Evolutionary conservation across 352 stramenopile species (phyloP).

Genomic region (Pythium chondricola): DNA sequence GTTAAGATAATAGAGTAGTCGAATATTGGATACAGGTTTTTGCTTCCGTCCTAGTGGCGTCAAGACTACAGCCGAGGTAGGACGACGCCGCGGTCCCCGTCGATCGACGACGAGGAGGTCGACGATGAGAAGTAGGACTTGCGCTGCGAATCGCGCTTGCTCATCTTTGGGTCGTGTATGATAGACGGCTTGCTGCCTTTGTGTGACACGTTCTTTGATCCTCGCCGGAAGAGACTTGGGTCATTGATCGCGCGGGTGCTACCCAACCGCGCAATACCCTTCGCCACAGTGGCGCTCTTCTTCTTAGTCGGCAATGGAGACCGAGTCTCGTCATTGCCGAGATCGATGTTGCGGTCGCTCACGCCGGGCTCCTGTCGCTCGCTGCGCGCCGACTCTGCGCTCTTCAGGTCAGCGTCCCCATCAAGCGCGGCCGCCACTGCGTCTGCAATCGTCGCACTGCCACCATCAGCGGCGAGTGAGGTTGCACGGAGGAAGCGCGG

Average conservation of each 20-base stretch:
- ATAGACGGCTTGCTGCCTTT: slow-evolving; percentile 22
- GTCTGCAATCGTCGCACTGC: slow-evolving; percentile 26
- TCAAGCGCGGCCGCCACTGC: slow-evolving; percentile 32
- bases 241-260: slow-evolving; percentile 40
- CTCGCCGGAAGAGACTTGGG: slow-evolving; percentile 24
- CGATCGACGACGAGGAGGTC: slow-evolving; percentile 20
- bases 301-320: slow-evolving; percentile 44
- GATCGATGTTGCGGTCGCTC: slow-evolving; percentile 15
- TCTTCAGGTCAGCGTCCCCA: slow-evolving; percentile 11
- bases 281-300: slow-evolving; percentile 30
- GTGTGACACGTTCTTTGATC: slow-evolving; percentile 40
- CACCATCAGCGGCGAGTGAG: slow-evolving; percentile 14
- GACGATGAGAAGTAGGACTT: slow-evolving; percentile 24
- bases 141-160: slow-evolving; percentile 40
- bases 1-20: slow-evolving; percentile 25
- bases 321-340: slow-evolving; percentile 34
- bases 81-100: slow-evolving; percentile 33
- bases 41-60: too few relatives aligned
- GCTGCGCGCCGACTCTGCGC: slow-evolving; percentile 7
- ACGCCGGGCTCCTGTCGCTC: slow-evolving; percentile 19
- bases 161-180: slow-evolving; percentile 21
- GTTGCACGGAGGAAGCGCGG: slow-evolving; percentile 36
- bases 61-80: slow-evolving; percentile 39
- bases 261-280: slow-evolving; percentile 20
- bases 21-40: not conserved